Evolutionary conservation across 1,139 yeast species (phyloP), one percentile per base, ranked within the genome.

Genomic region (Taphrina betulina): DNA sequence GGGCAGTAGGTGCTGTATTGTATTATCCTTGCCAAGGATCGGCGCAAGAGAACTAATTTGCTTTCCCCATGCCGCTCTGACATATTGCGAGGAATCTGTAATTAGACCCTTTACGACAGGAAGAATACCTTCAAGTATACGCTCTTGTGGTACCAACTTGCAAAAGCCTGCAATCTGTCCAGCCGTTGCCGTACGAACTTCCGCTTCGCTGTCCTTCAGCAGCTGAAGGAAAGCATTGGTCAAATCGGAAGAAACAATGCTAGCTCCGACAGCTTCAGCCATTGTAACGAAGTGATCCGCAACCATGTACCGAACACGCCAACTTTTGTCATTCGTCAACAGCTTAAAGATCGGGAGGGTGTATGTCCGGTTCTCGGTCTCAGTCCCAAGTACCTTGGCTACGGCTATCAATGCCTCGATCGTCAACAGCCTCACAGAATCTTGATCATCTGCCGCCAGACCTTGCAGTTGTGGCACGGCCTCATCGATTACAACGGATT

Each of bases 221-320:
- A 90, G 76, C 41, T 79, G 71, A 62, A 89, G 76, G 68, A 92
- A 85, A 43, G 82, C 85, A 65, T 80, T 84, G 62, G 79, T 84
- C 65, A 83, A 79, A 50, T 75, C 75, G 57, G 74, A 71, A 63
- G 77, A 76, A 67, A 90, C 83, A 5, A 58, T 50, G 16, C 58
- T 58, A 2, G 53, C 51, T 12, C 63, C 63, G 24, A 61, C 55
- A 63, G 82, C 82, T 24, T 73, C 67, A 2, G 95, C 88, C 60
- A 94, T 78, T 62, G 77, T 76, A 64, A 83, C 86, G 67, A 88
- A 90, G 66, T 89, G 79, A 69, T 90, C 96, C 24, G 97, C 96
- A 24, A 95, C 95, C 80, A 95, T 89, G 72, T 92, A 94, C 66
- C 98, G 81, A 57, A 94, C 97, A 70, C 98, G 83, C 99, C 99